These are phyloP conservation scores for Cenococcum geophilum DNA, from an alignment of 495 filamentous ascomycete species.

Conservation along the genomic window DNA sequence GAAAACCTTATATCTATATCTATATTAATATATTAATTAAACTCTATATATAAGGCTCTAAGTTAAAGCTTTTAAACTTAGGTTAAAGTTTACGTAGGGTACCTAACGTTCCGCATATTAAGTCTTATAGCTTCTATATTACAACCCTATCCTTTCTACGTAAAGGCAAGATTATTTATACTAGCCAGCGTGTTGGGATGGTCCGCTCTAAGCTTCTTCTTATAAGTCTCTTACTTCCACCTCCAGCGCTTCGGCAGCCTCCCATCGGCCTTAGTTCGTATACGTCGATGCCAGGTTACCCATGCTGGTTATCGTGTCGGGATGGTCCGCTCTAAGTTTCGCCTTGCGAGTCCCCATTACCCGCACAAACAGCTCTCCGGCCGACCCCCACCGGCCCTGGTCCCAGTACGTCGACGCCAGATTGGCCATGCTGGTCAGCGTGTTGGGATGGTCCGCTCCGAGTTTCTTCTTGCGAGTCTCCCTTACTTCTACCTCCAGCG, in stretches of 20 bases:
- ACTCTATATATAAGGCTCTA: no score
- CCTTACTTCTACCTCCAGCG: no score
- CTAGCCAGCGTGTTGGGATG: slow-evolving; percentile 1
- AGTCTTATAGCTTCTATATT: slow-evolving; percentile 29
- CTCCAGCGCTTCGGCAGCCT: slow-evolving; percentile 13
- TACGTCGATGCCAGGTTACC: not conserved
- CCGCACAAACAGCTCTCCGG: slow-evolving; percentile 10
- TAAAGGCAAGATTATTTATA: slow-evolving; percentile 5
- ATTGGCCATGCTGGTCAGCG: no score
- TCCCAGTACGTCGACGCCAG: no score
- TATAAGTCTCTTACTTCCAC: slow-evolving; percentile 11
- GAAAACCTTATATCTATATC: no score
- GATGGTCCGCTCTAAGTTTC: not conserved
- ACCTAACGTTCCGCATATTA: no score
- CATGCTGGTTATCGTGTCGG: not conserved
- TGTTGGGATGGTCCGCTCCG: no score
- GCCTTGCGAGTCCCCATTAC: slow-evolving; percentile 10
- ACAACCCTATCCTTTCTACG: slow-evolving; percentile 13
- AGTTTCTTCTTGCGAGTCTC: no score
- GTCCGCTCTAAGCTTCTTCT: slow-evolving; percentile 1
- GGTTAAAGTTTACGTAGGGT: no score
- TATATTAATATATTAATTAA: no score
- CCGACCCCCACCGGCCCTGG: slow-evolving; percentile 10
- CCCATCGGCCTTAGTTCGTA: not conserved
- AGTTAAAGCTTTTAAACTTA: no score